These are phyloP conservation scores for Fraxinus quadrangulata DNA, from an alignment of 257 asterid species.

Conservation along the genomic window DNA sequence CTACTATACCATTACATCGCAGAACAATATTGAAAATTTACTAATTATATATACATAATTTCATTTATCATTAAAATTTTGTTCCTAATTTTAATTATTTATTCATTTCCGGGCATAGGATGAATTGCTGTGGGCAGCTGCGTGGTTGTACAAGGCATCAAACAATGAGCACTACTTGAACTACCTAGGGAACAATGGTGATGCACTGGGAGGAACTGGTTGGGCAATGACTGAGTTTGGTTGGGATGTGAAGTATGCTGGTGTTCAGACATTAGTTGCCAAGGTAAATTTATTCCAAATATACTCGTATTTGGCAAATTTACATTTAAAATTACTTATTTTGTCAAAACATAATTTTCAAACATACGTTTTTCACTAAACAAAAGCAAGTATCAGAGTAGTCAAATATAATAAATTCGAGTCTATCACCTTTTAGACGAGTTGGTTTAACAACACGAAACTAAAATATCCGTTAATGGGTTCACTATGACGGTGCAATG, in stretches of 20 bases:
- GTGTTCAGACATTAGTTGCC: slow-evolving; percentile 87
- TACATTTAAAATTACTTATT: too few species aligned
- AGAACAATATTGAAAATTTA: neutral
- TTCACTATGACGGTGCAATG: neutral
- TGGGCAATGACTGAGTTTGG: slow-evolving; percentile 98
- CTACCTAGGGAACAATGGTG: slow-evolving; percentile 75
- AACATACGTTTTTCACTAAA: too few species aligned
- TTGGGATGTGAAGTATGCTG: slow-evolving; percentile 97
- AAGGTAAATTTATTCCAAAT: slow-evolving; percentile 51
- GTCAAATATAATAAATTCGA: too few species aligned
- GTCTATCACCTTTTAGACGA: too few species aligned
- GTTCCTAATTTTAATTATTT: neutral
- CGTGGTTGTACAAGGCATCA: slow-evolving; percentile 94
- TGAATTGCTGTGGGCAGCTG: slow-evolving; percentile 96
- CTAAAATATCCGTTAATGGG: too few species aligned
- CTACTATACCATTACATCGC: neutral
- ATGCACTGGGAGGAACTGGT: slow-evolving; percentile 89
- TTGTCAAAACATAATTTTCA: too few species aligned
- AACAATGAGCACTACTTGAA: slow-evolving; percentile 64
- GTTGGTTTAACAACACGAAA: too few species aligned
- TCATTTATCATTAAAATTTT: neutral
- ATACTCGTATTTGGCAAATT: neutral
- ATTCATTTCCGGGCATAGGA: slow-evolving; percentile 46
- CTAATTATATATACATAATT: neutral
- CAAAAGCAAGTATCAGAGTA: too few species aligned